Conservation (phyloP, 768 basidiomycete genomes). For the Tulasnella sp. region DNA sequence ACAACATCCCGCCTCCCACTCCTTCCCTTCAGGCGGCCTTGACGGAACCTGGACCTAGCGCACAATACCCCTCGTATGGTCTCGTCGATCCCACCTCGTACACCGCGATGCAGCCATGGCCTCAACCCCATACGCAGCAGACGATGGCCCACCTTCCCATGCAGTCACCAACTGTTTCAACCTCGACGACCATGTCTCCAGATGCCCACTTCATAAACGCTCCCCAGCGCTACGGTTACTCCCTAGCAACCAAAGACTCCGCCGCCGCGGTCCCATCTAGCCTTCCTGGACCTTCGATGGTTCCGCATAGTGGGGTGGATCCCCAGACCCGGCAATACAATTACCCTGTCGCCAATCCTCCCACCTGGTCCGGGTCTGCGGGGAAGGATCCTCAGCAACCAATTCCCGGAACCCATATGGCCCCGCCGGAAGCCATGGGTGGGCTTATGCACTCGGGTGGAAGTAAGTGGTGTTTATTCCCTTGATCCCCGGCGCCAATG, state of each 20-base stretch:
- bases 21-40: not conserved
- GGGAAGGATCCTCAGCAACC: not conserved
- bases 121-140: too few relatives aligned
- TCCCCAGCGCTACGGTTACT: too few relatives aligned
- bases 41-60: not conserved
- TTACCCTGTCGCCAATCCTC: not conserved
- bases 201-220: too few relatives aligned
- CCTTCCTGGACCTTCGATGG: not conserved
- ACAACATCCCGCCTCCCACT: not conserved
- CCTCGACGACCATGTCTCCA: too few relatives aligned
- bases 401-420: not conserved
- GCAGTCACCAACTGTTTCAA: too few relatives aligned
- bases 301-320: not conserved
- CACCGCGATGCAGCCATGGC: too few relatives aligned
- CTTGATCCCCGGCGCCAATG: not conserved
- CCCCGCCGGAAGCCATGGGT: not conserved
- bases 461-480: not conserved
- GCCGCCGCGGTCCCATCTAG: not conserved
- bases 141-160: too few relatives aligned
- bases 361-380: not conserved
- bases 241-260: not conserved
- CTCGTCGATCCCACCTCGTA: too few relatives aligned
- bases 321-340: not conserved
- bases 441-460: conserved; percentile 13
- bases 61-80: too few relatives aligned